Percentiles rank a stretch among this genome's conserved stretches.
phyloP scores from a whole-genome alignment of 371 early-diverging fungal genomes.

The Mortierella sp. region DNA sequence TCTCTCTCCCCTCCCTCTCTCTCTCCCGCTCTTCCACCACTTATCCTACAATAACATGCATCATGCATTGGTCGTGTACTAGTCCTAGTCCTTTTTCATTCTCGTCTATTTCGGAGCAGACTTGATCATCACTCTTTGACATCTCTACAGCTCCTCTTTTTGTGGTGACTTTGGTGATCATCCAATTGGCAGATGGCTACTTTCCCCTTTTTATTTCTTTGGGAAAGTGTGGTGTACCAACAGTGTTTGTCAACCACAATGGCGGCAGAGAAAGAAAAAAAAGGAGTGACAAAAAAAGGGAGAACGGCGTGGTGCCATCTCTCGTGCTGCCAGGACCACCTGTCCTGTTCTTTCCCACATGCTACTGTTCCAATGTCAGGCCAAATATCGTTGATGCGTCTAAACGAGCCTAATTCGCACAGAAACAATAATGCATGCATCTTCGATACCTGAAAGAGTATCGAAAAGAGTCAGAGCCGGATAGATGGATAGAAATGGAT shows the following conservation, averaged over 20 bases:
- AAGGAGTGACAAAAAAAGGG: not conserved
- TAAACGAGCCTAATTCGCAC: not conserved
- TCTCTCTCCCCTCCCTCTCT: not conserved
- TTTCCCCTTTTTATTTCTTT: not conserved
- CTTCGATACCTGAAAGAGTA: slow-evolving; percentile 22
- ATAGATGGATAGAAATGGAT: not conserved
- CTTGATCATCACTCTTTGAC: not conserved
- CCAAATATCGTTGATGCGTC: not conserved
- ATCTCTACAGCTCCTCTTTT: not conserved
- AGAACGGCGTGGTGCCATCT: slow-evolving; percentile 19
- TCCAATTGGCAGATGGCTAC: no score
- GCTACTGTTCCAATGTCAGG: not conserved
- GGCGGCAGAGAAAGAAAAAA: not conserved
- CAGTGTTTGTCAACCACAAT: not conserved
- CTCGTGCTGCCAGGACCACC: not conserved
- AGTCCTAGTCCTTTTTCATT: not conserved
- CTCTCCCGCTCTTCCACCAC: not conserved
- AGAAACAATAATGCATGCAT: not conserved
- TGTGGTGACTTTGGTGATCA: no score
- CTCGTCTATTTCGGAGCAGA: not conserved
- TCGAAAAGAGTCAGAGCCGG: slow-evolving; percentile 15
- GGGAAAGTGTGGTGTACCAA: not conserved
- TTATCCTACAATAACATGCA: slow-evolving; percentile 1
- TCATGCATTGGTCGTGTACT: not conserved
- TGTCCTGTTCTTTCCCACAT: slow-evolving; percentile 13